Base-by-base conservation (phyloP, 805 yeast species). In the Wickerhamiella musiphila region DNA sequence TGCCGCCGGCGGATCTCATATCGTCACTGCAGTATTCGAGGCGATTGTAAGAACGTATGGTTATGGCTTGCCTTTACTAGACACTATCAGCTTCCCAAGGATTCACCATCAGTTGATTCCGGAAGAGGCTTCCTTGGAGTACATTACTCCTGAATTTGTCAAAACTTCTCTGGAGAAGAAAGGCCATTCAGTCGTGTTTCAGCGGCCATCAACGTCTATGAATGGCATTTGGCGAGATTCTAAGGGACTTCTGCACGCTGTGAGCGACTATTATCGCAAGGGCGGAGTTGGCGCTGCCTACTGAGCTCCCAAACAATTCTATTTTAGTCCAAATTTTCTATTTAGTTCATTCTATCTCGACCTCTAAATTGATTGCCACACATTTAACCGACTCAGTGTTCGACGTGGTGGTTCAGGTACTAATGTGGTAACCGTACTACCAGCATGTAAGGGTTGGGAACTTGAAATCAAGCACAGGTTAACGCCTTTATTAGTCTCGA, bases 1-100 rank as follows among this genome's bases (percentile, higher is more conserved):
- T 0, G 90, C 94, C 1, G 92, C 95, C 2, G 98, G 98, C 7
- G 96, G 96, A 0, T 75, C 90, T 5, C 60, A 90, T 34, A 86
- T 86, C 31, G 63, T 78, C 10, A 79, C 94, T 0, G 69, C 92
- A 1, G 70, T 86, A 4, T 65, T 86, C 35, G 90, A 83, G 50
- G 83, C 86, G 0, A 65, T 86, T 12, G 63, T 78, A 1, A 57
- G 94, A 33, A 56, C 60, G 3, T 71, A 73, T 39, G 70, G 68
- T 48, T 68, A 71, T 46, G 53, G 64, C 2, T 49, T 70, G 56
- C 62, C 73, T 1, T 48, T 83, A 4, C 56, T 81, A 15, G 74
- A 78, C 34, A 63, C 82, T 0, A 64, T 84, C 15, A 69, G 93
- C 1, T 74, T 57, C 45, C 95, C 95, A 1, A 58, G 98, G 33